phyloP scores from a whole-genome alignment of 805 yeast species.

The Gaillardinia entomophila region DNA sequence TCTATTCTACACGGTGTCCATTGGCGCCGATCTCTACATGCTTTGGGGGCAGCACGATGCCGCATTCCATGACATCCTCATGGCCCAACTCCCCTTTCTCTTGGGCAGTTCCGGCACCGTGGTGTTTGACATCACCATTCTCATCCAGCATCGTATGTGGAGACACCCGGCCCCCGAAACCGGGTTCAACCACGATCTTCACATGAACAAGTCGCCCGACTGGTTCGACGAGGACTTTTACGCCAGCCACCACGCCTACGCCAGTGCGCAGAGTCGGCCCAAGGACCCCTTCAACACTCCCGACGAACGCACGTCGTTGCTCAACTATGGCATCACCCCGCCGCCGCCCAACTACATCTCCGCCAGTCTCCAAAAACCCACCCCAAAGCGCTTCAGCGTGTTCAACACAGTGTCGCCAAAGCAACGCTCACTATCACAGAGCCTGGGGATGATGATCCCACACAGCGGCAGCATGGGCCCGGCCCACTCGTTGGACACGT shows the following conservation, averaged over 20 bases:
- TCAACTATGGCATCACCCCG: constrained; percentile 1
- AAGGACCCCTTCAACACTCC: constrained; percentile 1
- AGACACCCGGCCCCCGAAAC: constrained; percentile 4
- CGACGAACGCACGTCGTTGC: constrained; percentile 4
- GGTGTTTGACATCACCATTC: constrained; percentile 21
- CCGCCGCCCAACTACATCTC: constrained; percentile 4
- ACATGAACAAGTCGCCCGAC: background rate
- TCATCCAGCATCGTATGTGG: constrained; percentile 33
- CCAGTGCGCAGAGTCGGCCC: background rate
- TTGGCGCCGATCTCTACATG: constrained; percentile 24
- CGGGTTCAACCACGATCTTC: background rate
- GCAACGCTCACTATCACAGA: constrained; percentile 7
- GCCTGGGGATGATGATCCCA: background rate
- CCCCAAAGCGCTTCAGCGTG: too few relatives aligned
- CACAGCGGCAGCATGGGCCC: constrained; percentile 6
- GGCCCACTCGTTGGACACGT: constrained; percentile 16
- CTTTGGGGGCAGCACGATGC: constrained; percentile 10
- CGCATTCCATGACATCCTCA: constrained; percentile 9
- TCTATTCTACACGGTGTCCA: constrained; percentile 27
- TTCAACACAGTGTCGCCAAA: too few relatives aligned
- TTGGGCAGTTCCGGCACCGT: constrained; percentile 19
- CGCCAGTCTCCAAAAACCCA: constrained; percentile 6
- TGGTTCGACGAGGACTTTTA: background rate
- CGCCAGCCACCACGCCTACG: background rate
- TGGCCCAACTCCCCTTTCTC: constrained; percentile 12